Evolutionary conservation across 352 stramenopile genomes (phyloP).

Genomic region (Phytopythium aichiense): DNA sequence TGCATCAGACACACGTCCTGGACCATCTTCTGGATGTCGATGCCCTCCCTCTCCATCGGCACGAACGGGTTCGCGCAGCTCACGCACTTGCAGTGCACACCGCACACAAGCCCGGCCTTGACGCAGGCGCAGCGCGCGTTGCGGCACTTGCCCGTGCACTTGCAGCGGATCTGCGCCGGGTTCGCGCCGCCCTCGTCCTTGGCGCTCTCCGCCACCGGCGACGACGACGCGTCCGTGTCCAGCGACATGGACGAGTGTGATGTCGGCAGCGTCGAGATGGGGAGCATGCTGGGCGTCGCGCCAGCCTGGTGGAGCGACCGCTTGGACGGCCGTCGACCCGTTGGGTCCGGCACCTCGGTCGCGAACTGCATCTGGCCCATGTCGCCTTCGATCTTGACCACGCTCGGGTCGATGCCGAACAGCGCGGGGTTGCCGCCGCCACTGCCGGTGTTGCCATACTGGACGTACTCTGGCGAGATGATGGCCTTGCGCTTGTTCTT

Average conservation of each 20-base stretch:
- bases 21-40: constrained; percentile 66
- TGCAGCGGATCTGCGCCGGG: constrained; percentile 40
- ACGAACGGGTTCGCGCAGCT: constrained; percentile 78
- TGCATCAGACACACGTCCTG: constrained; percentile 79
- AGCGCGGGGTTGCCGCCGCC: constrained; percentile 2
- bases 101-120: constrained; percentile 76
- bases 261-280: background rate
- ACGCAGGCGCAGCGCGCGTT: constrained; percentile 81
- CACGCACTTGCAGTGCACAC: constrained; percentile 73
- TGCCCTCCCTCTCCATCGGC: constrained; percentile 63
- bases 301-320: constrained; percentile 53
- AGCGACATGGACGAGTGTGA: constrained; percentile 1
- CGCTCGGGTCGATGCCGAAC: constrained; percentile 4
- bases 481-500: constrained; percentile 83
- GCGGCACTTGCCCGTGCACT: constrained; percentile 80
- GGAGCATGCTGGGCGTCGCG: background rate
- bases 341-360: constrained; percentile 50
- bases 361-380: constrained; percentile 30
- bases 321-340: constrained; percentile 61
- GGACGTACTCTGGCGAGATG: constrained; percentile 79
- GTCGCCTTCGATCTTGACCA: constrained; percentile 23
- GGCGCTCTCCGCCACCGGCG: constrained; percentile 5
- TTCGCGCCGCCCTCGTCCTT: constrained; percentile 30
- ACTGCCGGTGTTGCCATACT: constrained; percentile 41
- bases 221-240: constrained; percentile 3